phyloP scores from a whole-genome alignment of 768 basidiomycete genomes.

The Albatrellus ellisii region DNA sequence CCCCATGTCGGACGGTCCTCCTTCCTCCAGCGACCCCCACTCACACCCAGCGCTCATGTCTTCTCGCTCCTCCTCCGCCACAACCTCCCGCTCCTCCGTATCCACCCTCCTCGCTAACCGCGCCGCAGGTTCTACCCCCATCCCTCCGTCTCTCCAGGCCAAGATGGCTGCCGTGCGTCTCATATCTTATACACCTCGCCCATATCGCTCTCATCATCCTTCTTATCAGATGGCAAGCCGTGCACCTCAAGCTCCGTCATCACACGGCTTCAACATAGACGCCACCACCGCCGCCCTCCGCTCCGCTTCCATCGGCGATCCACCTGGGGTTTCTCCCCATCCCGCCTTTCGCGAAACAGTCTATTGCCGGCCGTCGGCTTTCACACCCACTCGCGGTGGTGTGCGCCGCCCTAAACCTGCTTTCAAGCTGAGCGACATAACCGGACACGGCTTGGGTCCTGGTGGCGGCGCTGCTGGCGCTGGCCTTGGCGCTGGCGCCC shows the following conservation, averaged over 20 bases:
- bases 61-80: constrained; percentile 13
- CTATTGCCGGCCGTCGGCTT: too few species aligned
- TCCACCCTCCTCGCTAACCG: constrained; percentile 33
- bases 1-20: constrained; percentile 4
- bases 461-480: constrained; percentile 43
- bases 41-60: constrained; percentile 1
- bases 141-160: constrained; percentile 82
- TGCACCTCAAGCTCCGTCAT: constrained; percentile 14
- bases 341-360: constrained; percentile 26
- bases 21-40: not conserved
- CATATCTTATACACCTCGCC: not conserved
- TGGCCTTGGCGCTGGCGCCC: constrained; percentile 60
- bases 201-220: constrained; percentile 13
- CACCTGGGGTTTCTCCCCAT: constrained; percentile 13
- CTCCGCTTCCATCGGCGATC: constrained; percentile 20
- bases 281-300: constrained; percentile 28
- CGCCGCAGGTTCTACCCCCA: constrained; percentile 38
- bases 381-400: constrained; percentile 26
- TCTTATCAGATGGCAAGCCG: constrained; percentile 34
- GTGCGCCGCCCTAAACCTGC: constrained; percentile 35
- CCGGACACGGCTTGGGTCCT: constrained; percentile 21
- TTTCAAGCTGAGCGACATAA: constrained; percentile 53
- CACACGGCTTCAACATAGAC: constrained; percentile 27
- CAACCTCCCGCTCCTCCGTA: constrained; percentile 17
- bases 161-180: constrained; percentile 81